Evolutionary conservation across 495 filamentous ascomycete species (phyloP), one percentile per base, ranked within the genome.

Genomic region (Lasiosphaeria hispida): DNA sequence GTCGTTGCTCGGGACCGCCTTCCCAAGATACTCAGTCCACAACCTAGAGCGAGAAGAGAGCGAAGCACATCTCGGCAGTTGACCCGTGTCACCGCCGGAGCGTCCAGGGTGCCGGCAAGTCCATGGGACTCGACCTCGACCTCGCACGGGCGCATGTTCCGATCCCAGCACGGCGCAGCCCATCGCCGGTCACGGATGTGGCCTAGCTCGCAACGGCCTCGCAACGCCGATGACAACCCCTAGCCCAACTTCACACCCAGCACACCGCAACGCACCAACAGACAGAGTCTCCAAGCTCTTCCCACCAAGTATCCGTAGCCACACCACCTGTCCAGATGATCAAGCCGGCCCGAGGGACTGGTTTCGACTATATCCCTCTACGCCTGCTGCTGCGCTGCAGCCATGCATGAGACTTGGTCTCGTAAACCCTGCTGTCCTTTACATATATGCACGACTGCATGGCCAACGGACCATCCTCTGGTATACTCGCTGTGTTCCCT

Each of bases 21-120:
- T 34, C 47, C 33, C n/a, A 36, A 10, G 47, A 33, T 30, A 30
- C 23, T 30, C 23, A 5, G 5, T 30, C 23, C 23, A 30, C 23
- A 30, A 5, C 5, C 23, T 30, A 30, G 23, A 30, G 23, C 23
- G 2, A 30, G 23, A 30, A 30, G 23, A 30, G 23, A 30, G 23
- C 5, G 23, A 30, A 38, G 30, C 50, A 55, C 50, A 62, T 62
- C 48, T 59, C 64, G 54, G 62, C 42, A 63, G 37, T 58, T 36
- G 35, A 54, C n/a, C 48, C 51, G 58, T 58, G 47, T 36, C 61
- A 61, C 55, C 23, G 23, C 23, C 23, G 23, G 23, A 30, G 23
- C 23, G 23, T 30, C 23, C 23, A 30, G 23, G 23, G 23, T 30
- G 5, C 23, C 23, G 23, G 23, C 23, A 30, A 30, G 23, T 5